These are phyloP conservation scores for Leptographium wingfieldii DNA, from an alignment of 2,329 filamentous ascomycete species.

Conservation along the genomic window DNA sequence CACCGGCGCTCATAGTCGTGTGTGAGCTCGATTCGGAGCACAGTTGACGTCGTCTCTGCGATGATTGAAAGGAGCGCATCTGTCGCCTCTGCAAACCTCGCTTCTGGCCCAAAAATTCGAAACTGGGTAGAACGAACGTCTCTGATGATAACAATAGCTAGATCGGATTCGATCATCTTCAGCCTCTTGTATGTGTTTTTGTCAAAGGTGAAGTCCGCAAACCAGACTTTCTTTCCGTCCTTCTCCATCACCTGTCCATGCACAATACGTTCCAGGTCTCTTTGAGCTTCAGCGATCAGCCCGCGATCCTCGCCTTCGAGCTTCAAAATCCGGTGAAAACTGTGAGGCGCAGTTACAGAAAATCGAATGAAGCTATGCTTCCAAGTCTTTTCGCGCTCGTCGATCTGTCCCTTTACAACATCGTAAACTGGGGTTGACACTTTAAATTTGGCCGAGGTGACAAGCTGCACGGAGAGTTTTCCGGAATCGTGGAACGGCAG, in stretches of 20 bases:
- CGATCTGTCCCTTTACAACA: conserved; percentile 18
- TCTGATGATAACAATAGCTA: conserved; percentile 17
- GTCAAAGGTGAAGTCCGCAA: neutral
- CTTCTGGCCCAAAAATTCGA: conserved; percentile 16
- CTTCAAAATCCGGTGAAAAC: conserved; percentile 21
- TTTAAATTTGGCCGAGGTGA: conserved; percentile 26
- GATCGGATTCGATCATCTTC: neutral
- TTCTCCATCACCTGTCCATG: conserved; percentile 18
- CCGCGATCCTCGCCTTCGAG: conserved; percentile 22
- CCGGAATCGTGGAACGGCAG: conserved; percentile 20
- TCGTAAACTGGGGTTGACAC: conserved; percentile 21
- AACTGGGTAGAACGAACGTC: conserved; percentile 19
- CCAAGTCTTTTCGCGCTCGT: conserved; percentile 18
- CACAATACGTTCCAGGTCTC: conserved; percentile 20
- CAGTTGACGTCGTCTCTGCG: neutral
- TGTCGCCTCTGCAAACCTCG: neutral
- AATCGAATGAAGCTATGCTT: conserved; percentile 17
- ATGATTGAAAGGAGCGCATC: conserved; percentile 11
- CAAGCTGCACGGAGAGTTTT: conserved; percentile 22
- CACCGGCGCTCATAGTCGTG: neutral
- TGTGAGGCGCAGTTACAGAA: conserved; percentile 8
- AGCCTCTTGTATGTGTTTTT: neutral
- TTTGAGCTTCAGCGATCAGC: conserved; percentile 20
- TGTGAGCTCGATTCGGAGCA: neutral
- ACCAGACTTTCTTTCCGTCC: conserved; percentile 20